Evolutionary conservation across 139 green algal species (phyloP), one percentile per base, ranked within the genome.

Genomic region (Coccomyxa sp.): DNA sequence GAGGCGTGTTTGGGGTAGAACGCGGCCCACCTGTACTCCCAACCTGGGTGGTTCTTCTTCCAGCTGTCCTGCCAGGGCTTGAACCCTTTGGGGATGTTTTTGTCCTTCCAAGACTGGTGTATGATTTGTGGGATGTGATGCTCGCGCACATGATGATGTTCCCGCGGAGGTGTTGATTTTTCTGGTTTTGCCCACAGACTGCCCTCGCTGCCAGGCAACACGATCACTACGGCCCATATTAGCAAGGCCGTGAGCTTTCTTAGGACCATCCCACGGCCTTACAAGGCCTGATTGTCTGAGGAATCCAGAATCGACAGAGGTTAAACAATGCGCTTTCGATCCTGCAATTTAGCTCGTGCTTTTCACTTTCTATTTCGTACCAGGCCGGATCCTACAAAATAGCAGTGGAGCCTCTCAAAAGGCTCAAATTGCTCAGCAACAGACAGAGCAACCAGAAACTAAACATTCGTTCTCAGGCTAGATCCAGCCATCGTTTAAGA

Each of bases 91-190:
- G 86, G 86, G n/a, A 89, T 58, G 16, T 83, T 57, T 18, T 83
- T 76, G 75, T 76, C 67, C 38, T 88, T 88, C 86, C 86, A 89
- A 16, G 83, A 88, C 75, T 89, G 86, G 76, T 89, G 86, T 28
- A 89, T 85, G 60, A 89, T 88, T 21, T 38, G 77, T 25, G 83
- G 71, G 63, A 71, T 9, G 63, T 71, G 63, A 71, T 71, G 63
- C 63, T 71, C 63, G 1, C 63, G 18, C 18, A 71, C 21, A 25
- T 71, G 63, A 71, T 71, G 63, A 21, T 25, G 63, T 14, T 21
- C 63, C 21, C 63, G 18, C 38, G 7, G 7, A 51, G 63, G 10
- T 71, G 63, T 9, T 25, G 63, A 1, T 28, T 71, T 71, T 71
- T 28, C 63, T 71, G 63, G 63, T 51, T 51, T 51, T 51, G 38